These are phyloP conservation scores for Vanderwaltozyma polyspora DNA, from an alignment of 805 yeast species.

Conservation along the genomic window DNA sequence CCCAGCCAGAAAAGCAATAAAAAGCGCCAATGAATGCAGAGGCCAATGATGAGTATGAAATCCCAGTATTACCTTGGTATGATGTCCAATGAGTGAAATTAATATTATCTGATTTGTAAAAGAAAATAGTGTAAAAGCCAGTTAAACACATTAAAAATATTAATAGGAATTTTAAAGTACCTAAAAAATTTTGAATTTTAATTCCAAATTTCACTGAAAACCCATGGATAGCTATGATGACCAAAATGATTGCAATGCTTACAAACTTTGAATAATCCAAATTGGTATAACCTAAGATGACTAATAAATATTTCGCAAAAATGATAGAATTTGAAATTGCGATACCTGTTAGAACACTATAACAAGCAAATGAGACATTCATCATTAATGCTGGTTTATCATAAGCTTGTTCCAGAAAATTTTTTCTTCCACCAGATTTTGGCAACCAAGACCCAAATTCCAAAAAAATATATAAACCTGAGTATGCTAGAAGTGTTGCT, in stretches of 20 bases:
- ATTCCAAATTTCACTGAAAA: constrained; percentile 50
- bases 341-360: constrained; percentile 44
- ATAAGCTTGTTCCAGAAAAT: constrained; percentile 58
- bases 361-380: constrained; percentile 39
- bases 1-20: constrained; percentile 57
- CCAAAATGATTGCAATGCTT: constrained; percentile 32
- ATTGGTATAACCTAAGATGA: constrained; percentile 33
- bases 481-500: constrained; percentile 50
- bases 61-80: constrained; percentile 22
- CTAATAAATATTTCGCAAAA: constrained; percentile 49
- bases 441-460: constrained; percentile 66
- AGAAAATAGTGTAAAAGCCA: constrained; percentile 49
- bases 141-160: constrained; percentile 44
- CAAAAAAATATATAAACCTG: constrained; percentile 55
- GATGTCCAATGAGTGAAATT: constrained; percentile 9
- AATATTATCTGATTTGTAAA: constrained; percentile 2
- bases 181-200: constrained; percentile 48
- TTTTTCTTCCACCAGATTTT: constrained; percentile 66
- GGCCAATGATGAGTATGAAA: constrained; percentile 37
- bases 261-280: constrained; percentile 30
- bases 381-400: constrained; percentile 46
- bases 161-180: constrained; percentile 46
- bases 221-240: constrained; percentile 40
- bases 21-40: constrained; percentile 47
- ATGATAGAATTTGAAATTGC: constrained; percentile 45